Evolutionary conservation across 2,329 filamentous ascomycete genomes (phyloP).

Genomic region (Aspergillus sergii): DNA sequence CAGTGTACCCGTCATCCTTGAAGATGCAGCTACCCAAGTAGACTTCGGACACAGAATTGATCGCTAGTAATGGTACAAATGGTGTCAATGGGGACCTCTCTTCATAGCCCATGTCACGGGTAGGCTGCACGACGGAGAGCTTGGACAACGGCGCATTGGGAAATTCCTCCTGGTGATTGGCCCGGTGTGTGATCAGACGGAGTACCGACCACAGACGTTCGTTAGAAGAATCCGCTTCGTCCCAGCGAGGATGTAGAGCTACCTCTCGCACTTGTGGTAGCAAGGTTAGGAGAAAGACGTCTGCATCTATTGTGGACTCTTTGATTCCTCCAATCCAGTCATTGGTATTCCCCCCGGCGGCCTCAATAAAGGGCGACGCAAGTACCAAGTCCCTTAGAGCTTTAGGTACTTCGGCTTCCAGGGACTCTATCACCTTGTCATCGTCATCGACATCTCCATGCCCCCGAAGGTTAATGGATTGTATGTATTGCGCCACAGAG

Average conservation of each 20-base stretch:
- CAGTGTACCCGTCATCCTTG: conserved; percentile 10
- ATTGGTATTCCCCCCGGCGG: neutral
- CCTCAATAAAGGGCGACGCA: conserved; percentile 3
- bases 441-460: neutral
- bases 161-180: conserved; percentile 5
- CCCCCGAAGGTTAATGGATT: neutral
- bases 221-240: neutral
- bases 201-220: neutral
- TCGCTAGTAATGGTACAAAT: conserved; percentile 3
- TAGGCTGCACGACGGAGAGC: neutral
- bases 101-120: conserved; percentile 4
- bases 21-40: conserved; percentile 5
- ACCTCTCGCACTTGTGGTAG: conserved; percentile 2
- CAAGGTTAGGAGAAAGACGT: conserved; percentile 10
- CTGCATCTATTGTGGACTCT: conserved; percentile 1
- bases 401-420: neutral
- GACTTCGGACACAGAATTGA: conserved; percentile 8
- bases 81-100: conserved; percentile 1
- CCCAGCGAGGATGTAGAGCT: conserved; percentile 5
- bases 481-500: conserved; percentile 4
- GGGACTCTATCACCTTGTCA: neutral
- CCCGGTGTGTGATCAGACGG: conserved; percentile 3
- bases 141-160: conserved; percentile 5
- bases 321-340: conserved; percentile 6
- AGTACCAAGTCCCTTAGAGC: neutral